Evolutionary conservation across 805 yeast genomes (phyloP).

Genomic region (Saccharomyces eubayanus): DNA sequence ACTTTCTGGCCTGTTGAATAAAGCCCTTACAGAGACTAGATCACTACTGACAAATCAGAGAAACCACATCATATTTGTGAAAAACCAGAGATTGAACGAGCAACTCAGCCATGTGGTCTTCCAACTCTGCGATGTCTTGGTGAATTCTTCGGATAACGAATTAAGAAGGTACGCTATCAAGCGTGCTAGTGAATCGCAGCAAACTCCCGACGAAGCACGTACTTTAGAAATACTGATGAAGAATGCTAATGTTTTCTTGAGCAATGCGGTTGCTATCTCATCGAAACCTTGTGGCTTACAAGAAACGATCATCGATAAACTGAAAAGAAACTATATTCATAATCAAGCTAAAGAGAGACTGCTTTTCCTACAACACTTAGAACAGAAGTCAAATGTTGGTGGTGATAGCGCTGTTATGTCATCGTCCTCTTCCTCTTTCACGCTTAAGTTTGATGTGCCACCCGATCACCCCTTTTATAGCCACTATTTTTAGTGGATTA

Average conservation of each 20-base stretch:
- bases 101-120: conserved; percentile 20
- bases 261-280: conserved; percentile 21
- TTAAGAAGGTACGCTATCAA: conserved; percentile 16
- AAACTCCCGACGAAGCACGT: conserved; percentile 4
- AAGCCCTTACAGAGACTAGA: conserved; percentile 11
- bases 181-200: not conserved
- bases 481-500: not conserved
- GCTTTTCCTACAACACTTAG: conserved; percentile 5
- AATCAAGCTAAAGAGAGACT: conserved; percentile 18
- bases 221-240: conserved; percentile 15
- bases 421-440: not conserved
- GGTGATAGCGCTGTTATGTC: not conserved
- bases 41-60: conserved; percentile 9
- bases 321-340: conserved; percentile 24
- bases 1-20: conserved; percentile 13
- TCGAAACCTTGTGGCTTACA: conserved; percentile 25
- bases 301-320: conserved; percentile 24
- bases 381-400: not conserved
- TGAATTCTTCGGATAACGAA: conserved; percentile 23
- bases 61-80: conserved; percentile 6
- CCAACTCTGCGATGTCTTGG: conserved; percentile 20
- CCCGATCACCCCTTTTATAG: conserved; percentile 19
- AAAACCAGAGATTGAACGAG: conserved; percentile 9
- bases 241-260: conserved; percentile 18
- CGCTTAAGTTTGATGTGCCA: conserved; percentile 10